Evolutionary conservation across 176 grass and related monocot genomes (phyloP), one percentile per base, ranked within the genome.

Genomic region (Cocos nucifera): DNA sequence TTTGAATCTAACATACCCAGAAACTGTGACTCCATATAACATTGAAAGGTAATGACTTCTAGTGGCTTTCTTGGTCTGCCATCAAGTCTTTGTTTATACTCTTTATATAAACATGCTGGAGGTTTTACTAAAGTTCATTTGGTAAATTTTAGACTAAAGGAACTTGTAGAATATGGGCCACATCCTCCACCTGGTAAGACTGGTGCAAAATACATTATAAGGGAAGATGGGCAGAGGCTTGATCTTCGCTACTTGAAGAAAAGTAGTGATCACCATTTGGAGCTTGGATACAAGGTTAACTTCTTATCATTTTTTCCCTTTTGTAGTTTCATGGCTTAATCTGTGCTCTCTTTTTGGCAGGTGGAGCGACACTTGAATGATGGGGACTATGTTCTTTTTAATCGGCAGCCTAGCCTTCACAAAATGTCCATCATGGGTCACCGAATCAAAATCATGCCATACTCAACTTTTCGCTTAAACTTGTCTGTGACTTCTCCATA

Each of bases 401-500:
- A 90, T 49, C 86, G 91, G 15, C 91, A 96, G 72, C 91, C 91
- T 27, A 90, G 83, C 77, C 86, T 96, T 62, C 86, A 96, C 63
- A 96, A 96, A 86, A 96, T 96, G 91, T 96, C 91, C 56, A 96
- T 96, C 15, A 90, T 96, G 91, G 86, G 91, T 0, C 91, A 96
- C 67, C 83, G 83, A 17, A 96, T 96, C 56, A 96, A 96, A 79
- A 96, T 96, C 39, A 96, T 96, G 91, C 91, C 86, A 19, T 96
- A 96, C 62, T 96, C 91, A 56, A 96, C 86, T 74, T 96, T 96
- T 48, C 83, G 86, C 19, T 67, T 96, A 22, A 96, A 96, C 51
- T 63, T 96, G 54, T 96, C 92, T 7, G 92, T 96, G 32, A 96
- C 92, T 54, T 96, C 91, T 49, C 91, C 91, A 30, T 96, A 96